Evolutionary conservation across 768 basidiomycete genomes (phyloP).

Genomic region (Boletus rubescentipes): DNA sequence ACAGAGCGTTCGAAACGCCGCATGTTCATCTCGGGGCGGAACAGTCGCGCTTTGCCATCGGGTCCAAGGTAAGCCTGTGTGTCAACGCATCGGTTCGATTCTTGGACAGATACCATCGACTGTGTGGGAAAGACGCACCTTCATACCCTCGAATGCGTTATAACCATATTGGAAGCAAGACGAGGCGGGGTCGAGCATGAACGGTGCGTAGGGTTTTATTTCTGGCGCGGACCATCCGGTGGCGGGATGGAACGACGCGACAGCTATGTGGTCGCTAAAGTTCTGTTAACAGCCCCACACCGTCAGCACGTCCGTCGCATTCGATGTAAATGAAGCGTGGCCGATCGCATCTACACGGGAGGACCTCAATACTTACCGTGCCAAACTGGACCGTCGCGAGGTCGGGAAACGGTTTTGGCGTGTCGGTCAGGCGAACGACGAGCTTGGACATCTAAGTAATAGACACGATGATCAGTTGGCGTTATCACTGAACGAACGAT

Average conservation of each 20-base stretch:
- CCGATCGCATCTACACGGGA: neutral
- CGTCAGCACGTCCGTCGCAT: neutral
- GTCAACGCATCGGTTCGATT: neutral
- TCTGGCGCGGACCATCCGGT: slow-evolving; percentile 71
- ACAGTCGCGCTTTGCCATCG: slow-evolving; percentile 73
- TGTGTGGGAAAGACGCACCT: slow-evolving; percentile 43
- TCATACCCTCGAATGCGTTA: slow-evolving; percentile 65
- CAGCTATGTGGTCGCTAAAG: slow-evolving; percentile 71
- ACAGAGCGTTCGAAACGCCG: slow-evolving; percentile 69
- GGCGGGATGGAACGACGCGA: slow-evolving; percentile 58
- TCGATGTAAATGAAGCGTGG: neutral
- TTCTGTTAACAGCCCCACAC: neutral
- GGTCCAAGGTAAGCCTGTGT: slow-evolving; percentile 64
- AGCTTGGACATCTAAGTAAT: slow-evolving; percentile 38
- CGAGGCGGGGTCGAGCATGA: slow-evolving; percentile 55
- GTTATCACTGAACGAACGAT: no score
- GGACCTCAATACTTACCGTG: slow-evolving; percentile 38
- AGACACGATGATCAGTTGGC: no score
- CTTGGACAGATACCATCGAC: no score
- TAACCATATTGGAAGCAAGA: slow-evolving; percentile 63
- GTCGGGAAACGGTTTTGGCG: slow-evolving; percentile 50
- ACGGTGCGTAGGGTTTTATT: slow-evolving; percentile 67
- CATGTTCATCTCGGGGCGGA: slow-evolving; percentile 87
- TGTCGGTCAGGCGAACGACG: slow-evolving; percentile 43
- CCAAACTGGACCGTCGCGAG: slow-evolving; percentile 56